Evolutionary conservation across 2,329 filamentous ascomycete genomes (phyloP).

Genomic region (Colletotrichum tofieldiae): DNA sequence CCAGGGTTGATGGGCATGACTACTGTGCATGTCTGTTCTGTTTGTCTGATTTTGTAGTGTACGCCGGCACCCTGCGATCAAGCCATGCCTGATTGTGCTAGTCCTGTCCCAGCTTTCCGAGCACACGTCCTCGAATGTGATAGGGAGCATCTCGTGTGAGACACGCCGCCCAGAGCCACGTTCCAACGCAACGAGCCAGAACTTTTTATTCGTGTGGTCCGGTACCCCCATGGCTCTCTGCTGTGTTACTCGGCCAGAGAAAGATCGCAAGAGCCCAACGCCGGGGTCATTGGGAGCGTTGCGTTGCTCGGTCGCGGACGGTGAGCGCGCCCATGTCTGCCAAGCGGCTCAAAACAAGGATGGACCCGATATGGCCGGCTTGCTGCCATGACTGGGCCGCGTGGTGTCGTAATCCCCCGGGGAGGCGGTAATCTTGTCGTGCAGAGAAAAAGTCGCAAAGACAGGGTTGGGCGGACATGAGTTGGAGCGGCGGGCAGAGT

Average conservation of each 20-base stretch:
- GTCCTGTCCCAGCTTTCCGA: constrained; percentile 20
- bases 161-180: constrained; percentile 23
- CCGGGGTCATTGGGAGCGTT: not conserved
- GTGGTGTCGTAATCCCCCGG: constrained; percentile 38
- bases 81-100: constrained; percentile 19
- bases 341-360: constrained; percentile 42
- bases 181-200: constrained; percentile 29
- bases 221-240: not conserved
- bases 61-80: constrained; percentile 1
- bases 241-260: not conserved
- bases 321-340: constrained; percentile 36
- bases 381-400: constrained; percentile 29
- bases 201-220: not conserved
- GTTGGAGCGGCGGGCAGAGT: constrained; percentile 12
- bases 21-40: not conserved
- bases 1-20: constrained; percentile 4
- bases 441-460: constrained; percentile 26
- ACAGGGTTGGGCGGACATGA: constrained; percentile 14
- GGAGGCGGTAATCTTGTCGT: constrained; percentile 24
- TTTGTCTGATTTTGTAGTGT: not conserved
- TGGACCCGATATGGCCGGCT: constrained; percentile 29
- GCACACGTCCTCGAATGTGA: constrained; percentile 4
- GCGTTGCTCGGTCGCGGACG: constrained; percentile 31
- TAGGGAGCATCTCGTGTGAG: constrained; percentile 22
- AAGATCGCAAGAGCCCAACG: not conserved